A percentile compares a stretch with the other conserved stretches of the same genome.
These are phyloP conservation scores for Setaria viridis DNA, from an alignment of 202 grass and related monocot genomes.

Conservation along the genomic window DNA sequence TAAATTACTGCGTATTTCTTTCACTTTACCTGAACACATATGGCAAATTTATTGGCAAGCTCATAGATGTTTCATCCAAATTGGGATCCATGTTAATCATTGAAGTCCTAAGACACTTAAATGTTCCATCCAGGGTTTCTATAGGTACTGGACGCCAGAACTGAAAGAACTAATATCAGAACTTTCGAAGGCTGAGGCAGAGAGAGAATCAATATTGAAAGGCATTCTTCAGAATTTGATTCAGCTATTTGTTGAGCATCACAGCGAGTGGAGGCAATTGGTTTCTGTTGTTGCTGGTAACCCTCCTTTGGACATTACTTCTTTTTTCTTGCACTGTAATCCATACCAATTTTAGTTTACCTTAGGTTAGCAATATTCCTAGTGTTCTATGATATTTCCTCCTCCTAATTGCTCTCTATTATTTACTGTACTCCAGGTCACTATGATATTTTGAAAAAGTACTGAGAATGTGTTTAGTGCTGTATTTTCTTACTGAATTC, in stretches of 20 bases:
- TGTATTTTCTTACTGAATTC: constrained; percentile 19
- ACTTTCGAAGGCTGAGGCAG: constrained; percentile 81
- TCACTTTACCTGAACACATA: constrained; percentile 31
- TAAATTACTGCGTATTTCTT: constrained; percentile 26
- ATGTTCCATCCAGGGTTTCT: constrained; percentile 64
- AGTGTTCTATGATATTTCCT: constrained; percentile 5
- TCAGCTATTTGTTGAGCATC: constrained; percentile 74
- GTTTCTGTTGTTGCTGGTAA: constrained; percentile 88
- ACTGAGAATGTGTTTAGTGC: constrained; percentile 21
- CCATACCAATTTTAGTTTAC: constrained; percentile 35
- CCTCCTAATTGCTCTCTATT: constrained; percentile 26
- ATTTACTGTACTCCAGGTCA: constrained; percentile 18
- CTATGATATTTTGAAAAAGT: constrained; percentile 20
- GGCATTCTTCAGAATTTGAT: constrained; percentile 93
- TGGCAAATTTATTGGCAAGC: not conserved
- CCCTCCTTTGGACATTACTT: constrained; percentile 21
- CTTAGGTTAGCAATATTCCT: not conserved
- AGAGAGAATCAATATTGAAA: constrained; percentile 88
- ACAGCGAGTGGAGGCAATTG: constrained; percentile 83
- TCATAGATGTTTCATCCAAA: constrained; percentile 25
- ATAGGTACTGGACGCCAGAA: constrained; percentile 89
- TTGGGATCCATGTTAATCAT: constrained; percentile 6
- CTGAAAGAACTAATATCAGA: constrained; percentile 76
- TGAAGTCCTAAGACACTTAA: constrained; percentile 31
- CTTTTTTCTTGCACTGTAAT: constrained; percentile 14